Evolutionary conservation across 1,284 basidiomycete genomes (phyloP), one percentile per base, ranked within the genome.

Genomic region (Cryptococcus sp.): DNA sequence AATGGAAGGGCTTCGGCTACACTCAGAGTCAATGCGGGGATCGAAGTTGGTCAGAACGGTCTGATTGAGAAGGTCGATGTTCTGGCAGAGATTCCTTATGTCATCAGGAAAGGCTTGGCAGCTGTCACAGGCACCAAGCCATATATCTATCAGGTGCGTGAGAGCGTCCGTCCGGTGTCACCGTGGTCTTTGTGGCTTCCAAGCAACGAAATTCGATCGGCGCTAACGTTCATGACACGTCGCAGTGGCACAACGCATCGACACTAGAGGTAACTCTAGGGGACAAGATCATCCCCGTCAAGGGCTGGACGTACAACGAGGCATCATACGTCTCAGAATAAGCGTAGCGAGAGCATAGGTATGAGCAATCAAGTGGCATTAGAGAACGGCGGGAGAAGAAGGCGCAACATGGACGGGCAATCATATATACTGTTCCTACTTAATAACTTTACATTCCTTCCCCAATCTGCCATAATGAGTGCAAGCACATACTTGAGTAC

Each of bases 1-100:
- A 61, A 67, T 20, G 74, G 72, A 13, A 83, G 81, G 37, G 81
- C 80, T 0, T 78, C 82, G n/a, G 87, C 86, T 1, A 76, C 74
- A 3, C 72, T 91, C 47, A 80, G 83, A 43, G 86, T 85, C 17
- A 82, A 81, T 39, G 72, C 80, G 22, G 80, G 84, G 15, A 83
- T 86, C 59, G 78, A 88, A n/a, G 65, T 79, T 62, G 74, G 79
- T 62, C 74, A 87, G 55, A 86, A 87, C 46, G 94, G 94, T 0
- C 80, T 99, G 72, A 85, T 99, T 47, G 93, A 98, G 79, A 98
- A 98, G 81, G 92, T 99, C 17, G 94, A 99, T 70, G 87, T 99
- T 1, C 83, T 99, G 17, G 93, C 89, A 4, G 94, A 99, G 81
- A 93, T 99, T 67, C 96, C 96, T 8, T 88, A 89, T 65, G 86